Evolutionary conservation across 768 basidiomycete species (phyloP).

Genomic region (Hirschioporus abietinus): DNA sequence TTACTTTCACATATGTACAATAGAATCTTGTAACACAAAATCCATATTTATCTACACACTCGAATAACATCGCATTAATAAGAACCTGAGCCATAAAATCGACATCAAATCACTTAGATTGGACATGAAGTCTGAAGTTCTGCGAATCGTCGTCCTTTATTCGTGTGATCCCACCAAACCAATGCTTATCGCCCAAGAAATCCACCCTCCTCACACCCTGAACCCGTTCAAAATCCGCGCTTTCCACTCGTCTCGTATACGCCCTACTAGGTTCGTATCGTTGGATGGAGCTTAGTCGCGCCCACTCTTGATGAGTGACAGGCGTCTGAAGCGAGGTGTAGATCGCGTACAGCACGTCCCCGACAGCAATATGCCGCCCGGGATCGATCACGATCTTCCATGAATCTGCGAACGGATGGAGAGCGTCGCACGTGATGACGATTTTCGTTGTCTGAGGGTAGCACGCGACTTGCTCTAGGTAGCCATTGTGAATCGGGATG

Average conservation of each 20-base stretch:
- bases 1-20: too few relatives aligned
- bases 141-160: neutral
- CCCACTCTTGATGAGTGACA: neutral
- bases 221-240: neutral
- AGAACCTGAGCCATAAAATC: too few relatives aligned
- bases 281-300: neutral
- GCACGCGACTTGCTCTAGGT: slow-evolving; percentile 1
- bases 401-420: neutral
- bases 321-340: neutral
- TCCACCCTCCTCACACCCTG: slow-evolving; percentile 5
- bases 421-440: neutral
- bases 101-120: neutral
- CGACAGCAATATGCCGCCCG: neutral
- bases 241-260: neutral
- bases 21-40: too few relatives aligned
- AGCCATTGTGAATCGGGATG: neutral
- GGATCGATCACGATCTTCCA: slow-evolving; percentile 1
- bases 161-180: neutral
- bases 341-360: neutral
- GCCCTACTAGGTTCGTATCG: neutral
- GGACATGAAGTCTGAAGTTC: neutral
- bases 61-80: too few relatives aligned
- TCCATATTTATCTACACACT: too few relatives aligned
- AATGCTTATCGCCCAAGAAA: slow-evolving; percentile 4
- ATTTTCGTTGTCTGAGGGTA: neutral